Percentiles rank a stretch among this genome's conserved stretches.
Evolutionary conservation across 1,284 basidiomycete species (phyloP).

Genomic region (Phellopilus nigrolimitatus): DNA sequence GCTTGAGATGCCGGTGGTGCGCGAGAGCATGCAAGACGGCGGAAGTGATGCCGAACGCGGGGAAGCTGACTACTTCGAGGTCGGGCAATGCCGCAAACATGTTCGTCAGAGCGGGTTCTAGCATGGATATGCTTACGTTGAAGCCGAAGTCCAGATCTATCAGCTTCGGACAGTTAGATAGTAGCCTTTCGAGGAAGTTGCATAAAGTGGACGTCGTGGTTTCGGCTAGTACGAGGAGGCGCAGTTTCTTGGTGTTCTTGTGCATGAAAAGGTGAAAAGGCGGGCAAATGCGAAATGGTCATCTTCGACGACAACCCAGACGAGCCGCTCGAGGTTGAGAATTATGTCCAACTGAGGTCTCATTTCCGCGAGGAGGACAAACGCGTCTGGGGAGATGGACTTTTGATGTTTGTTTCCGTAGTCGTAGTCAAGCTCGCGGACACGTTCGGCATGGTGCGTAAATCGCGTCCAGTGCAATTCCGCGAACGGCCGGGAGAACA

Average conservation of each 20-base stretch:
- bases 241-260: background rate
- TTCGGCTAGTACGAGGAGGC: background rate
- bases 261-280: constrained; percentile 7
- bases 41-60: constrained; percentile 8
- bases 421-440: constrained; percentile 3
- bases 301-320: constrained; percentile 3
- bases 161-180: background rate
- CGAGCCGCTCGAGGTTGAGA: constrained; percentile 7
- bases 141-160: constrained; percentile 1
- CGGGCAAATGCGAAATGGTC: constrained; percentile 4
- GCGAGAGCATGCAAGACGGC: constrained; percentile 2
- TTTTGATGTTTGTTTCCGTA: constrained; percentile 1
- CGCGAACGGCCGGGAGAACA: constrained; percentile 2
- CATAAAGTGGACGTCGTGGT: background rate
- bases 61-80: constrained; percentile 1
- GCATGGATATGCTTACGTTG: background rate
- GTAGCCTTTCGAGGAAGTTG: background rate
- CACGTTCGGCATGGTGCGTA: constrained; percentile 4
- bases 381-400: background rate
- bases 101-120: constrained; percentile 4
- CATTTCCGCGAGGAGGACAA: background rate
- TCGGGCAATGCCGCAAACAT: background rate
- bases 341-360: background rate
- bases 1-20: background rate
- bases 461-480: constrained; percentile 5